Evolutionary conservation across 768 basidiomycete genomes (phyloP), one percentile per base, ranked within the genome.

Genomic region (Tricholoma terreum): DNA sequence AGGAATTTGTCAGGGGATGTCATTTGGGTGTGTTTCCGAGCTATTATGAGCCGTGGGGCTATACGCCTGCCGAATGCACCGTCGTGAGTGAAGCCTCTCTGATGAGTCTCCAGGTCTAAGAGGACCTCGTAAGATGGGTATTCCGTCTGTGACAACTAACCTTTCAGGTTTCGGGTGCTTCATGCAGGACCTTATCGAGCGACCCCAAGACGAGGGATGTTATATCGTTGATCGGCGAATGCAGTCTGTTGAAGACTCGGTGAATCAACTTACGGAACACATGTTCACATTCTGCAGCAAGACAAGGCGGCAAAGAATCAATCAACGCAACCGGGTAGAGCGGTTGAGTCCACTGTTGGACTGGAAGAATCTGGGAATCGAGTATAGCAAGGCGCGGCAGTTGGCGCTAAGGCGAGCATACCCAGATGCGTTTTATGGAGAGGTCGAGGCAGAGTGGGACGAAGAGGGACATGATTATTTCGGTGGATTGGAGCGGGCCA

Each of bases 31-130:
- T 99, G 38, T 99, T 99, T 83, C 96, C 97, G 2, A 92, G 89
- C 62, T 98, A 98, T 68, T 98, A 97, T 69, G 92, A 95, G 75
- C 93, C 93, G 3, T 94, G 92, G 92, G 92, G 92, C 0, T 97
- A 97, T 69, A 97, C 94, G 1, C 96, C 96, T 0, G 96, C 96
- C 1, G 96, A 98, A 70, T 98, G 97, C 70, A 98, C 97, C n/a
- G 97, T 99, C 35, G 89, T 90, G 74, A 62, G 88, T 77, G 27
- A 31, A 40, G 31, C 10, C 17, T 46, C 34, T 27, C 31, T 58
- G 2, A 27, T 27, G 3, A 48, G 22, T 48, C 51, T 52, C 55
- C 62, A 9, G 60, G 58, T 11, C 55, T 51, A 27, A 45, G 34
- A 22, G 14, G 50, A 49, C 34, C 48, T 12, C 56, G 5, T 24